Evolutionary conservation across 345 rosid genomes (phyloP), one percentile per base, ranked within the genome.

Genomic region (Toxicodendron radicans): DNA sequence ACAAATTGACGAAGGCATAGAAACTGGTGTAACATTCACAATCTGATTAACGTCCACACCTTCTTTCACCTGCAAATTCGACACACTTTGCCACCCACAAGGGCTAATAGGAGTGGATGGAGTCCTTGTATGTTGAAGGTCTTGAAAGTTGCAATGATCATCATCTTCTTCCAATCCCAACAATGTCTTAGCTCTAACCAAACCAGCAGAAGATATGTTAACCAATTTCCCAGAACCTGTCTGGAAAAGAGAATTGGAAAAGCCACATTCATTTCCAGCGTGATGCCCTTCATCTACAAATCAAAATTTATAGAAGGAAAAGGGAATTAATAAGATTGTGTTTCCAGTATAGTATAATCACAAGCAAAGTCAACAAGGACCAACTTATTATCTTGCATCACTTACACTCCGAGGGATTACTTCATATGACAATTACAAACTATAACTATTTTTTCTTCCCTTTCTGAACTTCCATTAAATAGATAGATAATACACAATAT

Each of bases 191-290:
- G 97, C 97, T 87, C 85, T 91, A 33, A 80, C 73, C 66, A 92
- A 66, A 70, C 95, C 91, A 51, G 88, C 82, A 72, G 94, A 85
- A 75, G 99, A 90, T 77, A 86, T 71, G 72, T 73, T 78, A 45
- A 92, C 91, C 71, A 65, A 78, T 78, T 90, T 92, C 63, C 97
- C 94, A 23, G 97, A 91, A 45, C 86, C 97, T 58, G 97, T 90
- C 74, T 85, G 90, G 80, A 95, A 92, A 73, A 90, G 76, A 61
- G 91, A 78, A 66, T 76, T 82, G 70, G 88, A 75, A 45, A 63
- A 75, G 62, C 80, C 73, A 13, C 57, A 12, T 21, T 57, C 83
- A 71, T 43, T 78, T 49, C 73, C 86, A 23, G 65, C 41, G 0
- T 57, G 75, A 35, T 63, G 70, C 38, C 41, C 79, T 71, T 73